Evolutionary conservation across 1,139 yeast species (phyloP).

Genomic region (Yamadazyma mexicana): DNA sequence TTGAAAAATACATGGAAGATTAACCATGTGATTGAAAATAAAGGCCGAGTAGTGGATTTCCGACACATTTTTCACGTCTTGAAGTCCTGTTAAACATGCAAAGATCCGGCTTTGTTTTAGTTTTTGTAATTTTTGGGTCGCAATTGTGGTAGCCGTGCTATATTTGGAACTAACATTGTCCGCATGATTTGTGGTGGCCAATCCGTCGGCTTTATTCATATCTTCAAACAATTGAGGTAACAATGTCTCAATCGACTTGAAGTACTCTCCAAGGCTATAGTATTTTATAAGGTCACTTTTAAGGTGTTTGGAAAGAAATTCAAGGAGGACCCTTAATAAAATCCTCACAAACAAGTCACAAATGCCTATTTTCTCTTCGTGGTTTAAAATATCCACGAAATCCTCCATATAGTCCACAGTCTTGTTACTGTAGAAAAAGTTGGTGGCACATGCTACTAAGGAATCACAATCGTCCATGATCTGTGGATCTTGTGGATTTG

Average conservation of each 20-base stretch:
- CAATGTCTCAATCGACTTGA: constrained; percentile 16
- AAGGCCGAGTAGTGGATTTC: neutral
- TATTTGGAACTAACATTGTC: neutral
- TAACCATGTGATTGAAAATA: neutral
- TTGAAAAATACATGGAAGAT: neutral
- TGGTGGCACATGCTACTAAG: constrained; percentile 20
- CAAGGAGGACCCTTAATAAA: constrained; percentile 20
- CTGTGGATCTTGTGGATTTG: constrained; percentile 23
- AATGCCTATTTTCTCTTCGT: constrained; percentile 18
- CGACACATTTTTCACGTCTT: neutral
- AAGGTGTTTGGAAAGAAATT: constrained; percentile 14
- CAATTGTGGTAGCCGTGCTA: neutral
- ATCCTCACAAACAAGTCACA: constrained; percentile 21
- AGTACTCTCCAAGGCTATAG: constrained; percentile 19
- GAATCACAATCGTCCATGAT: constrained; percentile 25
- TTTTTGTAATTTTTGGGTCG: neutral
- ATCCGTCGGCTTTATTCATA: neutral
- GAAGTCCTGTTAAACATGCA: neutral
- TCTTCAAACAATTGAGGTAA: constrained; percentile 23
- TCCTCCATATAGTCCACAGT: neutral
- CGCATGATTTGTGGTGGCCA: no score
- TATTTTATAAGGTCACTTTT: constrained; percentile 14
- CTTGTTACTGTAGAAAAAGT: constrained; percentile 11
- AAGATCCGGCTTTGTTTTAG: neutral
- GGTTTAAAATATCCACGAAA: constrained; percentile 1